Evolutionary conservation across 2,329 filamentous ascomycete species (phyloP).

Genomic region (Paramyrothecium sp.): DNA sequence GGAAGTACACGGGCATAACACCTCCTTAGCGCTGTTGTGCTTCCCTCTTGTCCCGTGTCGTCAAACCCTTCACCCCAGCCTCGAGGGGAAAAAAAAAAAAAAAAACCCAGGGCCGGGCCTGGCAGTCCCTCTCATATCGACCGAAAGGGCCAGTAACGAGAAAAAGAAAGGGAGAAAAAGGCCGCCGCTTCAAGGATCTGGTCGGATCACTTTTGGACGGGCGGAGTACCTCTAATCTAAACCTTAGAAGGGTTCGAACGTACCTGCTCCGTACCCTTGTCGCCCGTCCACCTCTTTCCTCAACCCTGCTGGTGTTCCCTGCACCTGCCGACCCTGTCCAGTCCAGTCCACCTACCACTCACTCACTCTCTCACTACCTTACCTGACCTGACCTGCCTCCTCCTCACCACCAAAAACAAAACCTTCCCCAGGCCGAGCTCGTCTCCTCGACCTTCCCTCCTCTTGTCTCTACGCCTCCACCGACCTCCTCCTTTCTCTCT

Average conservation of each 20-base stretch:
- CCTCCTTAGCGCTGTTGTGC: not conserved
- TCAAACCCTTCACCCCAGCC: not conserved
- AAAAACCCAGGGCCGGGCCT: not conserved
- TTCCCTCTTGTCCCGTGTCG: not conserved
- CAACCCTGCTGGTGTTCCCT: conserved; percentile 26
- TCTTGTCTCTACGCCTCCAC: conserved; percentile 31
- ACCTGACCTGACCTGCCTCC: conserved; percentile 10
- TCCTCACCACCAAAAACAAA: conserved; percentile 32
- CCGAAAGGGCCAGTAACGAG: not conserved
- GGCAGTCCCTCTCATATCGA: too few relatives aligned
- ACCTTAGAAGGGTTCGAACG: not conserved
- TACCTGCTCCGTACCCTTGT: conserved; percentile 1
- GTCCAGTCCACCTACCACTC: conserved; percentile 15
- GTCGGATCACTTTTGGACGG: not conserved
- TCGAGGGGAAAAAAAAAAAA: not conserved
- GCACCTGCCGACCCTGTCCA: conserved; percentile 24
- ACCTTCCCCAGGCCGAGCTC: conserved; percentile 24
- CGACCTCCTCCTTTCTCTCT: conserved; percentile 31
- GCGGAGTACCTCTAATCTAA: conserved; percentile 6
- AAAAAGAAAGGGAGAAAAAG: not conserved
- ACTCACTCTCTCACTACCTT: too few relatives aligned
- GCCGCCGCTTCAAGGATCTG: not conserved
- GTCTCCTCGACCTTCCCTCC: conserved; percentile 21
- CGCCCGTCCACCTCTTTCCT: conserved; percentile 14
- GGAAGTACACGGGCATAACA: too few relatives aligned